Conservation (phyloP, 495 filamentous ascomycete genomes). For the Thermothielavioides terrestris region DNA sequence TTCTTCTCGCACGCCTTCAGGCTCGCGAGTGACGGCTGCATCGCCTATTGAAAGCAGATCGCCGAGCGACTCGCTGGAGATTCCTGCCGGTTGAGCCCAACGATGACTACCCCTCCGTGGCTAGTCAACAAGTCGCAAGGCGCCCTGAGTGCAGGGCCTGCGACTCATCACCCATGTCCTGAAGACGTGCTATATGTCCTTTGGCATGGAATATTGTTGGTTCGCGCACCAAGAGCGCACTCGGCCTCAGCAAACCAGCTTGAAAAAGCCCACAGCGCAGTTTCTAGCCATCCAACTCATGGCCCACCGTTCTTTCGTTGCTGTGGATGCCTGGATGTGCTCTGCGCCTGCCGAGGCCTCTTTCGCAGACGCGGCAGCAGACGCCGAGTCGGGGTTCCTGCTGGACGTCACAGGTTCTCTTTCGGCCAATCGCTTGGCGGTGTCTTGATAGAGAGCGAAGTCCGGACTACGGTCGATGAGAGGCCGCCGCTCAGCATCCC, state of each 20-base stretch:
- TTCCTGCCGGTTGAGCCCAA: background rate
- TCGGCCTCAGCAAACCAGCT: slow-evolving; percentile 13
- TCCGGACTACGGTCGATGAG: background rate
- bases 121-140: too few relatives aligned
- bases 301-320: slow-evolving; percentile 8
- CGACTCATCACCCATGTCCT: too few relatives aligned
- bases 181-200: too few relatives aligned
- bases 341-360: background rate
- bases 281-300: slow-evolving; percentile 11
- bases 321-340: slow-evolving; percentile 10
- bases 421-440: background rate
- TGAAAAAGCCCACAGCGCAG: slow-evolving; percentile 15
- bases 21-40: slow-evolving; percentile 50
- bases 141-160: too few relatives aligned
- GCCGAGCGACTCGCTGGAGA: background rate
- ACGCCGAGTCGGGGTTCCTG: background rate
- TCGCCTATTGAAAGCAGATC: slow-evolving; percentile 27
- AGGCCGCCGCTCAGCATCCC: background rate
- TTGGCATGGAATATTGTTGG: background rate
- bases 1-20: slow-evolving; percentile 83
- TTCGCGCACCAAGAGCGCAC: background rate
- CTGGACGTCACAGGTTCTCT: background rate
- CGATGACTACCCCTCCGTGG: too few relatives aligned
- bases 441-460: background rate
- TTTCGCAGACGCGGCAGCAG: background rate